Evolutionary conservation across 805 yeast species (phyloP).

Genomic region (Wickerhamiella sergipiensis): DNA sequence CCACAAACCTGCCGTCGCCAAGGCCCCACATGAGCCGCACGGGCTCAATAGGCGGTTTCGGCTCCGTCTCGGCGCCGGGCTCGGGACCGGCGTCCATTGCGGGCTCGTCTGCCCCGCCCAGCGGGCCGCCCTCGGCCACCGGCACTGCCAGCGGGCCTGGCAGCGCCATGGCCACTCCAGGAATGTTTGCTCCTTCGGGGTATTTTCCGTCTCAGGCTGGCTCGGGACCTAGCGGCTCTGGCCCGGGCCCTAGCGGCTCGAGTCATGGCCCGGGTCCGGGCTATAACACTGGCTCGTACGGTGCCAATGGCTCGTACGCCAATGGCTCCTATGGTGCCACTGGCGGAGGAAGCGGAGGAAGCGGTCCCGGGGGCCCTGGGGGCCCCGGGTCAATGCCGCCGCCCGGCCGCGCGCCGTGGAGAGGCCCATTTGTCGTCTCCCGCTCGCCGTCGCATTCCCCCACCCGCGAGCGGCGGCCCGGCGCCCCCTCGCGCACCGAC

Average conservation of each 20-base stretch:
- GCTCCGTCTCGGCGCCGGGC: neutral
- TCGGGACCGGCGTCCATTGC: neutral
- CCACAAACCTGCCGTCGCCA: slow-evolving; percentile 5
- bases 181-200: neutral
- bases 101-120: neutral
- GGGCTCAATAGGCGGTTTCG: neutral
- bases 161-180: neutral
- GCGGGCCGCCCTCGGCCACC: neutral
- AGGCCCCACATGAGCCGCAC: slow-evolving; percentile 10
- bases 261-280: no score
- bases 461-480: neutral
- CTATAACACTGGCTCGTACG: no score
- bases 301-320: neutral
- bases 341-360: no score
- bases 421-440: slow-evolving; percentile 1
- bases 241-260: no score
- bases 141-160: neutral
- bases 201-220: no score
- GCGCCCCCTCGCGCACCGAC: slow-evolving; percentile 9
- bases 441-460: neutral
- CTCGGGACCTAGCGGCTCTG: no score
- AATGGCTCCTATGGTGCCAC: no score
- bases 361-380: neutral
- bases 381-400: neutral
- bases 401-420: neutral